phyloP scores from a whole-genome alignment of 1,139 yeast species.

The Saccharomyces pastorianus region DNA sequence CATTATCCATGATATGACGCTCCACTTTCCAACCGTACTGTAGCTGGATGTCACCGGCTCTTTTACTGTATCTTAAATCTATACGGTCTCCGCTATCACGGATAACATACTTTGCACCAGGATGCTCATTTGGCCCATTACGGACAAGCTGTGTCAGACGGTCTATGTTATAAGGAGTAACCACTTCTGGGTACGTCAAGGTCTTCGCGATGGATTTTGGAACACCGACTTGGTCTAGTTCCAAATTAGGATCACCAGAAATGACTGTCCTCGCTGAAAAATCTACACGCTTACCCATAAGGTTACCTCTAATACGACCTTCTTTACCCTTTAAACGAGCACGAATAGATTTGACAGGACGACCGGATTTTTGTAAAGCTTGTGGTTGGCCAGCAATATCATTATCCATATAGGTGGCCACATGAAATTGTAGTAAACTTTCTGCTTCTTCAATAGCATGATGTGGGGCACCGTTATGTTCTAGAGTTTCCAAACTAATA shows the following conservation, averaged over 20 bases:
- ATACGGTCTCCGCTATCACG: constrained; percentile 98
- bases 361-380: constrained; percentile 95
- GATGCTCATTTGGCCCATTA: constrained; percentile 98
- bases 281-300: constrained; percentile 99
- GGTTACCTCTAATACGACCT: constrained; percentile 95
- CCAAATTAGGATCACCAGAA: constrained; percentile 97
- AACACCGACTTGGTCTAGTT: constrained; percentile 96
- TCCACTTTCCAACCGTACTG: constrained; percentile 99
- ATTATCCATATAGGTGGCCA: constrained; percentile 99
- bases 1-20: constrained; percentile 94
- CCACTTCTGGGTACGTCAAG: constrained; percentile 91
- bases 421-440: constrained; percentile 90
- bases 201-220: constrained; percentile 96
- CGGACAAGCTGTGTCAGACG: constrained; percentile 85
- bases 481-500: constrained; percentile 89
- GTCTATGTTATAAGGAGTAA: constrained; percentile 94
- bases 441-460: constrained; percentile 96
- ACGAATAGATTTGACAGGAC: constrained; percentile 96
- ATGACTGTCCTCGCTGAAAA: constrained; percentile 98
- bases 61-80: constrained; percentile 89
- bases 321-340: constrained; percentile 99
- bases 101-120: constrained; percentile 97
- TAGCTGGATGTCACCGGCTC: constrained; percentile 95
- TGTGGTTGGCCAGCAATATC: constrained; percentile 99
- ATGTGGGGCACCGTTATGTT: constrained; percentile 97